Percentiles rank a stretch among this genome's conserved stretches.
phyloP scores from a whole-genome alignment of 148 eudicot species.

The Arctostaphylos glauca region DNA sequence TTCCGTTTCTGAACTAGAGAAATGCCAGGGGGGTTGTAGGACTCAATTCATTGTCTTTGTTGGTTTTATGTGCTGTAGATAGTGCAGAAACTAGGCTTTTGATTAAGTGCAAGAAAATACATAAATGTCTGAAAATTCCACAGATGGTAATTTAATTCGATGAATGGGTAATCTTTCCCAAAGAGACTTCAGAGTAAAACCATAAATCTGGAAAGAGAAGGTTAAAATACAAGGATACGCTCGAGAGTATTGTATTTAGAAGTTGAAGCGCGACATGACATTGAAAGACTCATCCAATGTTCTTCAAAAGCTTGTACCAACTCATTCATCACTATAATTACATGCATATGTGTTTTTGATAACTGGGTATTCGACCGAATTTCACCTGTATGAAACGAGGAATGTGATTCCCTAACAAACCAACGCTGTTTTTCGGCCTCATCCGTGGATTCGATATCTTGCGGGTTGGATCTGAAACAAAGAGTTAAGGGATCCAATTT shows the following conservation, averaged over 20 bases:
- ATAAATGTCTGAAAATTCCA: not conserved
- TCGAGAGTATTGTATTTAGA: not conserved
- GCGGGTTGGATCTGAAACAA: slow-evolving; percentile 30
- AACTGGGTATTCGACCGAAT: no score
- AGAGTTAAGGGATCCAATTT: slow-evolving; percentile 19
- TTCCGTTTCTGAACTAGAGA: not conserved
- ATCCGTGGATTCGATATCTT: slow-evolving; percentile 26
- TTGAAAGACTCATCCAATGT: not conserved
- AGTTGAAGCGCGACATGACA: slow-evolving; percentile 11
- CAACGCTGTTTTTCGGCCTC: not conserved
- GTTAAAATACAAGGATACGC: not conserved
- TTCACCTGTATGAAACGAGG: no score
- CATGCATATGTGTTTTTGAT: not conserved
- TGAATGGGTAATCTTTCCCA: not conserved
- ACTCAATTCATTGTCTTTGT: not conserved
- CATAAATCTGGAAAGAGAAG: not conserved
- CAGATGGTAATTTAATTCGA: not conserved
- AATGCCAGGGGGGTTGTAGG: not conserved
- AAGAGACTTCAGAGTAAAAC: not conserved
- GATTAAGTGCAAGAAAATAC: not conserved
- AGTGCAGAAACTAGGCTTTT: not conserved
- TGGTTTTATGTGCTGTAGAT: not conserved
- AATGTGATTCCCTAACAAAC: not conserved
- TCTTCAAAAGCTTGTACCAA: not conserved
- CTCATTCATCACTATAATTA: not conserved